Base-by-base conservation (phyloP, 1,139 yeast species). In the Wickerhamiella pararugosa region DNA sequence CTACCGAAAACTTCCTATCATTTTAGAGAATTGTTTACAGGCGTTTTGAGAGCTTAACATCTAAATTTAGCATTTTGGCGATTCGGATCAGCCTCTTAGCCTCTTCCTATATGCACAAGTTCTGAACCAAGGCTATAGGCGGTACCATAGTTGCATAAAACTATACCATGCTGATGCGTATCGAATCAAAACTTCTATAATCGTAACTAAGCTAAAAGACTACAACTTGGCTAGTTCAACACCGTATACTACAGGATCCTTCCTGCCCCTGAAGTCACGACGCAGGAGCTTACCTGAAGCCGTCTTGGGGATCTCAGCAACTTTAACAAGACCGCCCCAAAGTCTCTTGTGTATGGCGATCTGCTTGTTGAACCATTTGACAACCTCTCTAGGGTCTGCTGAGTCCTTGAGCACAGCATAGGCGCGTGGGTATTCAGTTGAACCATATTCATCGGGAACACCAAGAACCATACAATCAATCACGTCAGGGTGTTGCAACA, bases 401-500 rank as follows among this genome's bases (percentile, higher is more conserved):
- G 34, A 40, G 10, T 42, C 28, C 26, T 31, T n/a, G 29, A 60
- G 49, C n/a, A 56, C 61, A n/a, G 61, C 48, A 42, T 45, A 61
- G 2, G 64, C 65, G 2, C 65, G 49, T 2, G 65, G 65, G 30
- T 52, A 51, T 44, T 61, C 65, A 7, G 63, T 58, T 1, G 57
- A 60, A 33, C 51, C 53, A 2, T 53, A 56, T 3, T 50, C 49
- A 34, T 49, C 53, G 37, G 47, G 46, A 26, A 56, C 49, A 6
- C 65, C 65, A 32, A 52, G 50, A 2, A 61, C 65, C 1, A 62
- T 64, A 5, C 51, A 53, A 41, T 61, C 65, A 6, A 48, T 47
- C 7, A 61, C 59, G 27, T 46, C 42, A 9, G 59, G 56, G 41
- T 60, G 57, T 8, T 77, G 65, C 37, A 79, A 60, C 47, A 79